Percentiles rank a stretch among this genome's conserved stretches.
These are phyloP conservation scores for Cryphonectria japonica DNA, from an alignment of 2,329 filamentous ascomycete genomes.

Conservation along the genomic window DNA sequence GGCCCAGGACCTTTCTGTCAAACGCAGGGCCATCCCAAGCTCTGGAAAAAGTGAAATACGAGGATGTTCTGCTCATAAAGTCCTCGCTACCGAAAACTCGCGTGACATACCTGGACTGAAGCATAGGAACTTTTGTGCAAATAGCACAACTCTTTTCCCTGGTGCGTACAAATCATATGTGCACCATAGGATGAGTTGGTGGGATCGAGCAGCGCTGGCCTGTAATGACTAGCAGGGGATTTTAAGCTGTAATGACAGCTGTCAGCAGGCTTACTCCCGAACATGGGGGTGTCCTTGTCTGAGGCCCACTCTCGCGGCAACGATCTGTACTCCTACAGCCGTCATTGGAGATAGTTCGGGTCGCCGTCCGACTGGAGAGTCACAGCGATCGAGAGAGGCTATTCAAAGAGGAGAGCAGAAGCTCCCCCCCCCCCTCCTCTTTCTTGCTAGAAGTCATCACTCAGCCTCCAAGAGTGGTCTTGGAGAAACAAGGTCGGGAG, in stretches of 20 bases:
- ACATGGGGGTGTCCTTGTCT: constrained; percentile 10
- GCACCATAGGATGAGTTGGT: not conserved
- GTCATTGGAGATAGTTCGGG: constrained; percentile 1
- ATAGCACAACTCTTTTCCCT: constrained; percentile 2
- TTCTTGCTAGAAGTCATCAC: not conserved
- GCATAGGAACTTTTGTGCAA: constrained; percentile 11
- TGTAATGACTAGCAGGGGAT: constrained; percentile 11
- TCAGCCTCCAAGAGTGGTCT: not conserved
- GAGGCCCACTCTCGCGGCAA: constrained; percentile 9
- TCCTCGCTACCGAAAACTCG: not conserved
- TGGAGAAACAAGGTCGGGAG: not conserved
- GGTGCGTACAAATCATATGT: not conserved
- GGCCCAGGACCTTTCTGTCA: not conserved
- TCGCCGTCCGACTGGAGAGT: constrained; percentile 6
- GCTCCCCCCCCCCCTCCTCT: not conserved
- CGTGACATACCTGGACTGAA: not conserved
- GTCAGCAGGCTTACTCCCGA: constrained; percentile 25
- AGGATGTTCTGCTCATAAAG: not conserved
- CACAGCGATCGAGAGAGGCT: not conserved
- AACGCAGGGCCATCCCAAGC: not conserved
- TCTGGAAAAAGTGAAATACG: not conserved
- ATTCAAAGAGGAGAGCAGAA: not conserved
- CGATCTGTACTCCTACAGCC: not conserved
- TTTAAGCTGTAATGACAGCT: constrained; percentile 25
- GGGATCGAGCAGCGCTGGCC: not conserved